These are phyloP conservation scores for Lichenothelia convexa DNA, from an alignment of 495 filamentous ascomycete species.

Conservation along the genomic window DNA sequence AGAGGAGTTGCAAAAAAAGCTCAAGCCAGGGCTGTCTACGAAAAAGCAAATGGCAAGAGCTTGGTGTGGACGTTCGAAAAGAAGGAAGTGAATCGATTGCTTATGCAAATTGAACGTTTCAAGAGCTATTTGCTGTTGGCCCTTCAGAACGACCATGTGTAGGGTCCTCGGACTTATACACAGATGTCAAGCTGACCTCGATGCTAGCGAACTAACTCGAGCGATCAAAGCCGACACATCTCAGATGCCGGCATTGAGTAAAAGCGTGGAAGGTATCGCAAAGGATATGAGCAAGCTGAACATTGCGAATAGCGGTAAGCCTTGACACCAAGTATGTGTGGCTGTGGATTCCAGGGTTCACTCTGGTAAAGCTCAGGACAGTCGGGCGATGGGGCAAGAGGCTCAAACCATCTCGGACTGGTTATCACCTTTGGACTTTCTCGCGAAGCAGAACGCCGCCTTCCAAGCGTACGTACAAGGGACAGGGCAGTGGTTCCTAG, in stretches of 20 bases:
- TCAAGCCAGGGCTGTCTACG: slow-evolving; percentile 5
- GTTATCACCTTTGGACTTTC: slow-evolving; percentile 7
- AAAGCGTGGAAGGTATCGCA: slow-evolving; percentile 1
- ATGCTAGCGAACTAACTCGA: slow-evolving; percentile 9
- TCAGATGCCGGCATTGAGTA: no score
- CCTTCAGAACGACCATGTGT: slow-evolving; percentile 19
- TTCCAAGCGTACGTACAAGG: slow-evolving; percentile 18
- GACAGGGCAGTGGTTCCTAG: slow-evolving; percentile 25
- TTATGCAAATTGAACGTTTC: slow-evolving; percentile 16
- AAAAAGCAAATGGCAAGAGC: slow-evolving; percentile 8
- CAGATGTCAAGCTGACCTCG: background rate
- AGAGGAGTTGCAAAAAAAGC: slow-evolving; percentile 11
- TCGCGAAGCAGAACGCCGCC: slow-evolving; percentile 18
- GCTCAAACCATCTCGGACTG: slow-evolving; percentile 3
- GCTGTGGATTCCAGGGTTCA: no score
- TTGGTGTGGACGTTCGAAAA: slow-evolving; percentile 17
- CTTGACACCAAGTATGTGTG: background rate
- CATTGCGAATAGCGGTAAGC: background rate
- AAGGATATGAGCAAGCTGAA: background rate
- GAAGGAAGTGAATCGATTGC: slow-evolving; percentile 12
- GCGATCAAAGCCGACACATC: slow-evolving; percentile 8
- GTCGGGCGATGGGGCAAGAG: no score
- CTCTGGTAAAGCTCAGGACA: no score
- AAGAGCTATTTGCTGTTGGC: slow-evolving; percentile 13
- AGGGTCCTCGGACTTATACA: slow-evolving; percentile 1